A percentile compares a stretch with the other conserved stretches of the same genome.
These are phyloP conservation scores for Endocladia muricata DNA, from an alignment of 31 red algal species.

Conservation along the genomic window DNA sequence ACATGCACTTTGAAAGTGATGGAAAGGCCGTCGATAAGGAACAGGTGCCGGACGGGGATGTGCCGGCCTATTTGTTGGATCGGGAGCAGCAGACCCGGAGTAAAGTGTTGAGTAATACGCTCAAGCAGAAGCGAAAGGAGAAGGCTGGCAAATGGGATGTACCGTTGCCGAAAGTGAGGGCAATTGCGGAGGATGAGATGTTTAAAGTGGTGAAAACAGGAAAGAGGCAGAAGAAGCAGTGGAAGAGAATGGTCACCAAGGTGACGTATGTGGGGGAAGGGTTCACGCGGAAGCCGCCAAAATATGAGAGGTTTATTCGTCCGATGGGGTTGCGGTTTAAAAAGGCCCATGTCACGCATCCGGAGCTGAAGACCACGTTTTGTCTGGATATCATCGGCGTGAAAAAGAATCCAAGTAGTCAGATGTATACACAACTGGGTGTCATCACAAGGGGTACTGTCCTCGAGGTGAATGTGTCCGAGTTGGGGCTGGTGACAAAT, in stretches of 20 bases:
- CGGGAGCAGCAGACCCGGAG: slow-evolving; percentile 68
- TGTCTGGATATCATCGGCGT: slow-evolving; percentile 92
- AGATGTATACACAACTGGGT: slow-evolving; percentile 84
- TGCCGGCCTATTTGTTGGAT: slow-evolving; percentile 93
- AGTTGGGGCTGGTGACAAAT: slow-evolving; percentile 92
- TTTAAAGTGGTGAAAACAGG: slow-evolving; percentile 97
- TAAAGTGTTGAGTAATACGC: slow-evolving; percentile 92
- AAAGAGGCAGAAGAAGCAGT: slow-evolving; percentile 92
- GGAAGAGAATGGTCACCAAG: slow-evolving; percentile 99
- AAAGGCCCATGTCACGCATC: slow-evolving; percentile 96
- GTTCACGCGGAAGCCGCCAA: slow-evolving; percentile 91
- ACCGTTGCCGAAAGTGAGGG: slow-evolving; percentile 87
- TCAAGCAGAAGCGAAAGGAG: slow-evolving; percentile 97
- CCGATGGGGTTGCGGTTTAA: slow-evolving; percentile 93
- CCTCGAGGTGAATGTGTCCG: slow-evolving; percentile 96
- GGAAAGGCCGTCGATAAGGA: slow-evolving; percentile 20
- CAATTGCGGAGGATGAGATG: slow-evolving; percentile 95
- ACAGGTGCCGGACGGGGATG: slow-evolving; percentile 59
- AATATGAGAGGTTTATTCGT: slow-evolving; percentile 98
- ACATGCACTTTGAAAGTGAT: slow-evolving; percentile 57
- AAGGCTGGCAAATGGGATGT: slow-evolving; percentile 99
- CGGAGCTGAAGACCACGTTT: slow-evolving; percentile 96
- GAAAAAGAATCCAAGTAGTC: slow-evolving; percentile 93
- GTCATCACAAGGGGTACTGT: slow-evolving; percentile 95
- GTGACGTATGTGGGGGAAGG: slow-evolving; percentile 93